phyloP scores from a whole-genome alignment of 164 flowering plant genomes.

The Piper longum region DNA sequence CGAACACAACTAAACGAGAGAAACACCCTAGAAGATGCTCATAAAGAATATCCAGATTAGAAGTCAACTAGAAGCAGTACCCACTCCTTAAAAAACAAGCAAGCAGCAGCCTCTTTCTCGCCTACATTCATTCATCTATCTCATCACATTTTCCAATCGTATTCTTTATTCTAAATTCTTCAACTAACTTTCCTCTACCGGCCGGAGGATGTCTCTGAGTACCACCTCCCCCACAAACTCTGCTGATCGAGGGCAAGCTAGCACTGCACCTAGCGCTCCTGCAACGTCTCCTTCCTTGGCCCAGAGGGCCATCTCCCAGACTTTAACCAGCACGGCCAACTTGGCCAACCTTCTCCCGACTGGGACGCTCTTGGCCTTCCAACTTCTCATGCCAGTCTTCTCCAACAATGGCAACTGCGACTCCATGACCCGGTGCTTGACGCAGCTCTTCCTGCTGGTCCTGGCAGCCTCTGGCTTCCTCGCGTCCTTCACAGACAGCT shows the following conservation, averaged over 20 bases:
- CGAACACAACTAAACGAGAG: no score
- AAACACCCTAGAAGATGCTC: no score
- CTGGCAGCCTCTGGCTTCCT: slow-evolving; percentile 35
- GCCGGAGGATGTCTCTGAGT: slow-evolving; percentile 15
- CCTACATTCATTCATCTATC: not conserved
- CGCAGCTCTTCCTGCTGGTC: slow-evolving; percentile 15
- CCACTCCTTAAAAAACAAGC: slow-evolving; percentile 1
- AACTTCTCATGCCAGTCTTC: slow-evolving; percentile 35
- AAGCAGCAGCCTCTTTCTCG: not conserved
- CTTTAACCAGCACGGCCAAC: slow-evolving; percentile 33
- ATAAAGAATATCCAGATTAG: no score
- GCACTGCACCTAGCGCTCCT: not conserved
- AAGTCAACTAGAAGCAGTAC: not conserved
- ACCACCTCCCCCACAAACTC: slow-evolving; percentile 6
- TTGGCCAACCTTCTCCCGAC: slow-evolving; percentile 66
- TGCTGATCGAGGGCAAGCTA: not conserved
- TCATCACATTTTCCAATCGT: not conserved
- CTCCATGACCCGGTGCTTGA: slow-evolving; percentile 21
- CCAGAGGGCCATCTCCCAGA: slow-evolving; percentile 31
- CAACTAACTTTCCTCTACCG: not conserved
- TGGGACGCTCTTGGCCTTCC: slow-evolving; percentile 47
- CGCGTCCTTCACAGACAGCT: slow-evolving; percentile 55
- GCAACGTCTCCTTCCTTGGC: slow-evolving; percentile 8
- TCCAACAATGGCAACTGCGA: slow-evolving; percentile 40
- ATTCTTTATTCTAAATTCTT: not conserved